phyloP scores from a whole-genome alignment of 2,329 filamentous ascomycete species.

The Alternaria sp. region DNA sequence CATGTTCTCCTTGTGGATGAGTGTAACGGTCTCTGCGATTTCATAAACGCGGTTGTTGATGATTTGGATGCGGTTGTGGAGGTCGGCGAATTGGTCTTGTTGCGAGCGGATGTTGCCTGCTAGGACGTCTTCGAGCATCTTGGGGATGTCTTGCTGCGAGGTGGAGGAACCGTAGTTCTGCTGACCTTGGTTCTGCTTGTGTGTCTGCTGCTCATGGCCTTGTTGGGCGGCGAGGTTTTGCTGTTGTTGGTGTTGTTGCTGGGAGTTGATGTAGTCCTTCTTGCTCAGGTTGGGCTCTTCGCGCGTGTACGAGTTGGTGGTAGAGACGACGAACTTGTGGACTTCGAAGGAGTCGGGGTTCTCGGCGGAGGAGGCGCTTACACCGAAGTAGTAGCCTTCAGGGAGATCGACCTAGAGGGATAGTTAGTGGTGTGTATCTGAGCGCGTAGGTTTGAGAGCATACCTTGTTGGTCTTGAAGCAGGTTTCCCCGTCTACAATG shows the following conservation, averaged over 20 bases:
- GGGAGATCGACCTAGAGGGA: conserved; percentile 71
- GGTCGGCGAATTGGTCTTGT: conserved; percentile 75
- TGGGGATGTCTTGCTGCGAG: conserved; percentile 33
- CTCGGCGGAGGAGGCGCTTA: conserved; percentile 87
- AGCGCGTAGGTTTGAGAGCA: not conserved
- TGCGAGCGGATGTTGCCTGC: conserved; percentile 54
- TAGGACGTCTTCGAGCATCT: conserved; percentile 52
- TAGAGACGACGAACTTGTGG: conserved; percentile 81
- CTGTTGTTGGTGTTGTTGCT: conserved; percentile 38
- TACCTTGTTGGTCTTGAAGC: conserved; percentile 79
- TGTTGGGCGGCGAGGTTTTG: conserved; percentile 30
- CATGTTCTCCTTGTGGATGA: conserved; percentile 60
- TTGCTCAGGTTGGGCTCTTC: conserved; percentile 41
- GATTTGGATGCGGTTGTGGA: conserved; percentile 81
- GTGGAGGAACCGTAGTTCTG: conserved; percentile 31
- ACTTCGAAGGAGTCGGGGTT: conserved; percentile 94
- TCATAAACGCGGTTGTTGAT: conserved; percentile 72
- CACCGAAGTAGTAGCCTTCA: conserved; percentile 79
- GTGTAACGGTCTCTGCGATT: conserved; percentile 64
- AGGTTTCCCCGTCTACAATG: conserved; percentile 76
- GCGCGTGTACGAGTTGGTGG: conserved; percentile 44
- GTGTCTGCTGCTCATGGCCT: conserved; percentile 35
- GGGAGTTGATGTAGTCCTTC: conserved; percentile 33
- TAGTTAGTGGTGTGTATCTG: conserved; percentile 3
- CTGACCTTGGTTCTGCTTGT: conserved; percentile 25